Base-by-base conservation (phyloP, 2,329 filamentous ascomycete genomes). In the Pyricularia sp. region DNA sequence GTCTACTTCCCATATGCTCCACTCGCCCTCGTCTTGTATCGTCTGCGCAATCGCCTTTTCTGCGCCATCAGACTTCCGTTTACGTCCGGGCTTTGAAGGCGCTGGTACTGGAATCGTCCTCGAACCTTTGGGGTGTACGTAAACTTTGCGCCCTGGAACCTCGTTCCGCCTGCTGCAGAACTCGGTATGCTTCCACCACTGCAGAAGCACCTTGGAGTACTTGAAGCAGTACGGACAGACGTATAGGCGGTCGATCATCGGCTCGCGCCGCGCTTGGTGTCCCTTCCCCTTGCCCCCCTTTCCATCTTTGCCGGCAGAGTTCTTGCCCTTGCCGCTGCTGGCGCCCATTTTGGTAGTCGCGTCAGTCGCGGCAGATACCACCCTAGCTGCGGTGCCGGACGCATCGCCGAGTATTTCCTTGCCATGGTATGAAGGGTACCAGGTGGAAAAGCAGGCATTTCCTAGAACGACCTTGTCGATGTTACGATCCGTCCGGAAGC, bases 171-270 rank as follows among this genome's bases (percentile, higher is more conserved):
- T 78, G 73, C 85, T 82, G 78, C 90, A 93, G 50, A 82, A 77
- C 30, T 81, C 81, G 23, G 87, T 83, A 73, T 91, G 88, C 25
- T 82, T 81, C 74, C 82, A 82, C 85, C 86, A 89, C 1, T 83
- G 79, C 25, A 85, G 81, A 14, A 88, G 77, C 74, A 89, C 87
- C 72, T 84, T 86, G 50, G 90, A 91, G 79, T 99, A 99, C 76
- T 94, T 94, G 83, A 98, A 98, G 81, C 95, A 99, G 83, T 88
- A 91, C 42, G 92, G 90, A 76, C 95, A 99, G 42, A 98, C 91
- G 74, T 94, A 96, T 9, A 98, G 81, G 69, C 89, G 81, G 72
- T 90, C 87, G 20, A 92, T 84, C 74, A 87, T 81, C 0, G 81
- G 80, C 17, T 73, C 73, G 31, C 33, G 67, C 58, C 71, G 74